Base-by-base conservation (phyloP, 768 basidiomycete genomes). In the Agrocybe praecox region DNA sequence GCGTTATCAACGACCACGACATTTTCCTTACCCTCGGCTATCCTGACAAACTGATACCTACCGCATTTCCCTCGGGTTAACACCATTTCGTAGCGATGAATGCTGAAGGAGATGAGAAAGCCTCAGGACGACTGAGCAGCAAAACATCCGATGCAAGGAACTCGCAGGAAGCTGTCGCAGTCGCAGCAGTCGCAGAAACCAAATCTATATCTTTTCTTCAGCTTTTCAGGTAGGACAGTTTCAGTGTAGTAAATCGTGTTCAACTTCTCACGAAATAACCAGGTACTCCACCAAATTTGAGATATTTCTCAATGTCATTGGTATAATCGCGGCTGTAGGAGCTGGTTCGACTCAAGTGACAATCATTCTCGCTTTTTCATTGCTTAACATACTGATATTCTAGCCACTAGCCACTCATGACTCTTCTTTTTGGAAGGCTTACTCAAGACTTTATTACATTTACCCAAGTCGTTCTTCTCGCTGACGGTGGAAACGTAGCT, bases 371-470 rank as follows among this genome's bases (percentile, higher is more conserved):
- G 18, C n/a, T 34, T 8, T 19, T 22, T 53, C 24, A 1, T 46
- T 18, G 7, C 5, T 1, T 15, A 10, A 36, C 48, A 40, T 47
- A 14, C 54, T 63, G 11, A 64, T 8, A 9, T 0, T 15, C 6
- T 11, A 50, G 44, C 33, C 18, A 54, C 3, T 34, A 90, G 86
- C 89, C 89, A 2, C 74, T 90, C 36, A 90, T 92, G 89, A 85
- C 85, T 59, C 74, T 97, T 49, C 79, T 97, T 29, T 96, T 97
- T 69, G 94, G 94, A 32, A 84, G 84, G 46, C 82, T 96, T 43
- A 89, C 89, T 0, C 81, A 91, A 62, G 72, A 79, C 40, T 94
- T 93, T 70, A 87, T 93, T 64, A 47, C 58, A 2, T 93, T 93
- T 62, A 74, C 76, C 2, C 56, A 23, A 0, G 60, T 70, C 9